These are phyloP conservation scores for Musa balbisiana DNA, from an alignment of 202 grass and related monocot species.

Conservation along the genomic window DNA sequence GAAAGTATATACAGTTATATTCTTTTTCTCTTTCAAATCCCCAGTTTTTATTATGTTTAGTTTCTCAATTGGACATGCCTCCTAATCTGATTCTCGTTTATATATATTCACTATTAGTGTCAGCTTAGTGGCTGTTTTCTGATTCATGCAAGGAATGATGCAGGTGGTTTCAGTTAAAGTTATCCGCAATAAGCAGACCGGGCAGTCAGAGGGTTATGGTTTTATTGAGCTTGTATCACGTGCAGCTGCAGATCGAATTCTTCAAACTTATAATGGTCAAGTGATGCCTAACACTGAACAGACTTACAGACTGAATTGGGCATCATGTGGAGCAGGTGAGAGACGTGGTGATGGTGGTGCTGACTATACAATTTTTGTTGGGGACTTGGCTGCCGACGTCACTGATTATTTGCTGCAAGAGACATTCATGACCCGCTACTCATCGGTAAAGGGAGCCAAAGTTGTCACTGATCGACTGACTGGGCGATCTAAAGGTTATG, in stretches of 20 bases:
- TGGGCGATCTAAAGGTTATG: slow-evolving; percentile 19
- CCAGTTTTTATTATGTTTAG: too few species aligned
- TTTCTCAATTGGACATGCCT: too few species aligned
- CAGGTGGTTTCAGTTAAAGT: slow-evolving; percentile 15
- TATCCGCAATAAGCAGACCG: slow-evolving; percentile 9
- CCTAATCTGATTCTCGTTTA: background rate
- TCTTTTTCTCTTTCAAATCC: too few species aligned
- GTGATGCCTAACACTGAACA: slow-evolving; percentile 16
- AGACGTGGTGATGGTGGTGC: slow-evolving; percentile 4
- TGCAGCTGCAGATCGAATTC: background rate
- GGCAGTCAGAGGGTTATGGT: slow-evolving; percentile 21
- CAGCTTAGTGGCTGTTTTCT: background rate
- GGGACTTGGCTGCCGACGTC: slow-evolving; percentile 14
- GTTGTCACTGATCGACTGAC: slow-evolving; percentile 14
- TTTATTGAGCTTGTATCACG: slow-evolving; percentile 14
- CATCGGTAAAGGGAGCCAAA: slow-evolving; percentile 12
- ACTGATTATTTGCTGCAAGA: slow-evolving; percentile 19
- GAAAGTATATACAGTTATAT: too few species aligned
- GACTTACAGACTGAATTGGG: slow-evolving; percentile 17
- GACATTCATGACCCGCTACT: background rate
- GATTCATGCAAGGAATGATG: background rate
- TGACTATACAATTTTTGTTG: slow-evolving; percentile 17
- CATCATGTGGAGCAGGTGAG: slow-evolving; percentile 16
- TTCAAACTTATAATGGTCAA: slow-evolving; percentile 15
- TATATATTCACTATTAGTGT: background rate